Evolutionary conservation across 2,329 filamentous ascomycete species (phyloP).

Genomic region (Ophiosphaerella herpotricha): DNA sequence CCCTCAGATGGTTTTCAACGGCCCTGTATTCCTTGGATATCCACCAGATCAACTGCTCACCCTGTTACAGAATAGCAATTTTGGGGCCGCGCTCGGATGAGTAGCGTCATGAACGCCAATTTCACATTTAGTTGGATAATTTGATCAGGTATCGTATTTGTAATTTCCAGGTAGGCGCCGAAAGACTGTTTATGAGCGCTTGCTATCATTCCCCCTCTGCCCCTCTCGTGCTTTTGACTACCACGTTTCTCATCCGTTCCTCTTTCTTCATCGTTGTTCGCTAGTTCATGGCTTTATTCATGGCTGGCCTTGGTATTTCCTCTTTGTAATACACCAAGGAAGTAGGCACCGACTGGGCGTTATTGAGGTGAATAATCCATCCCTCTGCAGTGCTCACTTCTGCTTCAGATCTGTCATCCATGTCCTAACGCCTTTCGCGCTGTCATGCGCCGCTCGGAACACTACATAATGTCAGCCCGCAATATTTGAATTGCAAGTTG

Average conservation of each 20-base stretch:
- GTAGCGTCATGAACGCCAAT: not conserved
- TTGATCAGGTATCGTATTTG: slow-evolving; percentile 30
- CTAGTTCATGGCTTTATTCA: not conserved
- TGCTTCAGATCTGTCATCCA: slow-evolving; percentile 52
- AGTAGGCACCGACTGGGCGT: no score
- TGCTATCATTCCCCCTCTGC: slow-evolving; percentile 1
- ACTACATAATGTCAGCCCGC: slow-evolving; percentile 39
- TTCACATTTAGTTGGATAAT: slow-evolving; percentile 12
- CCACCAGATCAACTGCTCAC: slow-evolving; percentile 43
- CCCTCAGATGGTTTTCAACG: slow-evolving; percentile 84
- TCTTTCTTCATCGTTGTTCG: not conserved
- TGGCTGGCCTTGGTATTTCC: not conserved
- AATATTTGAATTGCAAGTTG: not conserved
- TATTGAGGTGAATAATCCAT: not conserved
- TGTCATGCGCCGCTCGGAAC: slow-evolving; percentile 55
- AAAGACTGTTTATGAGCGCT: slow-evolving; percentile 15
- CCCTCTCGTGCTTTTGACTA: not conserved
- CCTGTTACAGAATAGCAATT: slow-evolving; percentile 43
- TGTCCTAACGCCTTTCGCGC: slow-evolving; percentile 50
- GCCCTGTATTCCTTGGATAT: slow-evolving; percentile 93
- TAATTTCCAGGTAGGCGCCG: slow-evolving; percentile 29
- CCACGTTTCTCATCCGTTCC: not conserved
- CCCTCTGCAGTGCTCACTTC: slow-evolving; percentile 26
- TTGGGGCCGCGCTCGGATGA: slow-evolving; percentile 38
- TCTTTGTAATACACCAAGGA: no score